phyloP scores from a whole-genome alignment of 2,329 filamentous ascomycete genomes.

The Apiospora hydei region DNA sequence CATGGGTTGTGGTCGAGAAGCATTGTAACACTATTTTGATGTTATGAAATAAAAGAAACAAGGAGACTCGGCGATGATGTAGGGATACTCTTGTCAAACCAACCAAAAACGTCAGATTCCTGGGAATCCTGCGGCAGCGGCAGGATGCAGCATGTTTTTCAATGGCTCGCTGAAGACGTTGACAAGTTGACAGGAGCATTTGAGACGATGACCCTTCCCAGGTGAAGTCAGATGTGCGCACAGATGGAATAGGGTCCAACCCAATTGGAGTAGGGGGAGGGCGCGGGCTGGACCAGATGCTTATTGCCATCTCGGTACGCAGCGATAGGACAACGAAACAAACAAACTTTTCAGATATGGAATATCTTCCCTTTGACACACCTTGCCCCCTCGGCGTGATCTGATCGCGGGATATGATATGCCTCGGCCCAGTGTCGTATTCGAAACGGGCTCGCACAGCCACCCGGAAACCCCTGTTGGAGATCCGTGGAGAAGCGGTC shows the following conservation, averaged over 20 bases:
- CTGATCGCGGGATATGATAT: neutral
- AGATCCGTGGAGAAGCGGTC: neutral
- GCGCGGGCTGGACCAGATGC: neutral
- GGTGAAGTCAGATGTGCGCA: neutral
- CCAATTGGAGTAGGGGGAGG: neutral
- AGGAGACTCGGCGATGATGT: neutral
- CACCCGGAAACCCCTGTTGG: neutral
- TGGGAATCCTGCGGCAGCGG: neutral
- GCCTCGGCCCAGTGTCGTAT: neutral
- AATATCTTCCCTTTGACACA: neutral
- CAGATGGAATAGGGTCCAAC: neutral
- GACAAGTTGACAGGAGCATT: neutral
- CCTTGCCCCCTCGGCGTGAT: neutral
- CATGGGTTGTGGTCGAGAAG: conserved; percentile 25
- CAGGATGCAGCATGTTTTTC: neutral
- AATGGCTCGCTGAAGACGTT: neutral
- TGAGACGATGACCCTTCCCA: neutral
- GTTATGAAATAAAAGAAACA: neutral
- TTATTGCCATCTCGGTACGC: neutral
- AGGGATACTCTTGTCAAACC: neutral
- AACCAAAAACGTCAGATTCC: neutral
- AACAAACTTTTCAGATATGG: neutral
- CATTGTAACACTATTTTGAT: conserved; percentile 6
- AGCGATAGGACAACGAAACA: neutral
- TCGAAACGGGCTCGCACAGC: neutral